These are phyloP conservation scores for Lanmaoa rubissima DNA, from an alignment of 768 basidiomycete species.

Conservation along the genomic window DNA sequence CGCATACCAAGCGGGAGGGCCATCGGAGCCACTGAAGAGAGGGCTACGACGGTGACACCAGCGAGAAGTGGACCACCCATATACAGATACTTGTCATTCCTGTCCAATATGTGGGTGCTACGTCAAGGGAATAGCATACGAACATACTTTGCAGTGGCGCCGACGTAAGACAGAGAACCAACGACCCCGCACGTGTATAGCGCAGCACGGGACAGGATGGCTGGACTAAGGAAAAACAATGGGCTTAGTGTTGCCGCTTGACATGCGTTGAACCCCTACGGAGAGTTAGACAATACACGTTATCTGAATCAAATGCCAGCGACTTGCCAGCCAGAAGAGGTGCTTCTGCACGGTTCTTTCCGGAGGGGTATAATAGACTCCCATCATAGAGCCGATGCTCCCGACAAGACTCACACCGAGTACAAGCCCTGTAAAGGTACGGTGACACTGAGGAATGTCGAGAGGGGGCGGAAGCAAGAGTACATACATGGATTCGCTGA, in stretches of 20 bases:
- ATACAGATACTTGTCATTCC: slow-evolving; percentile 80
- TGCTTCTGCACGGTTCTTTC: slow-evolving; percentile 77
- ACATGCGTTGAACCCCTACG: slow-evolving; percentile 77
- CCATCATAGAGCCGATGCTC: slow-evolving; percentile 84
- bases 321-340: slow-evolving; percentile 71
- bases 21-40: slow-evolving; percentile 86
- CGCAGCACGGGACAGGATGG: slow-evolving; percentile 81
- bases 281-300: slow-evolving; percentile 2
- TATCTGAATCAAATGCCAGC: not conserved
- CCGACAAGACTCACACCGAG: slow-evolving; percentile 79
- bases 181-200: slow-evolving; percentile 85
- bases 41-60: slow-evolving; percentile 84
- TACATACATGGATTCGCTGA: slow-evolving; percentile 74
- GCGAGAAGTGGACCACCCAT: slow-evolving; percentile 87
- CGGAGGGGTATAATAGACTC: slow-evolving; percentile 73
- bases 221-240: slow-evolving; percentile 85
- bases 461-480: not conserved
- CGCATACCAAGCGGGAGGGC: slow-evolving; percentile 82
- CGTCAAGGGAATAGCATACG: not conserved
- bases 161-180: slow-evolving; percentile 83
- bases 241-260: slow-evolving; percentile 87
- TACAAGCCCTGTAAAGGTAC: slow-evolving; percentile 59
- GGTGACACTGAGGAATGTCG: not conserved
- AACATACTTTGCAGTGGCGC: slow-evolving; percentile 76
- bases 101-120: slow-evolving; percentile 17